Conservation (phyloP, 257 asterid species). For the Nicotiana undulata region DNA sequence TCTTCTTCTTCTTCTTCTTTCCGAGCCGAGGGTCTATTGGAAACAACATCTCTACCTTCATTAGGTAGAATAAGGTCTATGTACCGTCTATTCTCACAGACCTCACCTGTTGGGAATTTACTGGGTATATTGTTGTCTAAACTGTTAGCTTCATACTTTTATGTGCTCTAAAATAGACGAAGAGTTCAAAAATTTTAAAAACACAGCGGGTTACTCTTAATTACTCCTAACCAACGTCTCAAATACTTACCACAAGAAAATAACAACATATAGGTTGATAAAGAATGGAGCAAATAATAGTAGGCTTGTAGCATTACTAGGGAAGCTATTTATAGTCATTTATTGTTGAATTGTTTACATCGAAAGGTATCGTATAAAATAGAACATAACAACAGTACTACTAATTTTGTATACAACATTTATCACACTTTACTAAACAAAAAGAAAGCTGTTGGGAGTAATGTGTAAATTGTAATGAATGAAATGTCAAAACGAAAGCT, state of each 20-base stretch:
- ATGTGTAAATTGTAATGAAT: neutral
- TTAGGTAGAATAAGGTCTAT: no score
- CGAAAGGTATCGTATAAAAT: neutral
- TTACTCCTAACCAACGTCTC: neutral
- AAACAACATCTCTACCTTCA: no score
- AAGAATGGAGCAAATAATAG: neutral
- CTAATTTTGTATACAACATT: neutral
- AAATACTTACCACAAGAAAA: neutral
- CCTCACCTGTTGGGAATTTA: no score
- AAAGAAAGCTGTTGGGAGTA: neutral
- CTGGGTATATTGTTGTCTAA: no score
- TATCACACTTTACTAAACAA: neutral
- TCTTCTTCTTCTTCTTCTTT: no score
- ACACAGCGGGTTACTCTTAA: no score
- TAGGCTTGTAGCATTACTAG: neutral
- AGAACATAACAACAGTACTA: neutral
- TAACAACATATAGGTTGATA: neutral
- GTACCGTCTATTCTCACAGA: no score
- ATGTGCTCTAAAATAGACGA: no score
- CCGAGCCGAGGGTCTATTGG: no score
- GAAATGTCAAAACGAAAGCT: neutral
- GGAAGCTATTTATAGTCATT: neutral
- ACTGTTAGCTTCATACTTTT: no score
- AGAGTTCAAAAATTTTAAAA: no score
- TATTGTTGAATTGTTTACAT: constrained; percentile 1